Evolutionary conservation across 805 yeast species (phyloP).

Genomic region (Schwanniomyces pseudopolymorphus): DNA sequence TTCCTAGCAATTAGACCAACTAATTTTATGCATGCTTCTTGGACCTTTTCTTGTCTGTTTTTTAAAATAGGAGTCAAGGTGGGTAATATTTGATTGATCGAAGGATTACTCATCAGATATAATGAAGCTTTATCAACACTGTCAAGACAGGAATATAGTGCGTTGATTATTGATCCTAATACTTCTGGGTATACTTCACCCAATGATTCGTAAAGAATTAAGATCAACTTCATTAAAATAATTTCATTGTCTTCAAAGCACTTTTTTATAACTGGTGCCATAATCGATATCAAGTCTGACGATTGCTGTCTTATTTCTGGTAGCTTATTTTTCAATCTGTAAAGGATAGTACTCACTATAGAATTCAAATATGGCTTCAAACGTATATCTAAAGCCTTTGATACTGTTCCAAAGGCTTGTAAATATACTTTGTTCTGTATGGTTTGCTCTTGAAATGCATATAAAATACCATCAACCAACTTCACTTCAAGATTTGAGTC

Average conservation of each 20-base stretch:
- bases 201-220: slow-evolving; percentile 81
- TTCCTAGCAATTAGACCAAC: slow-evolving; percentile 80
- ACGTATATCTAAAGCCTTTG: slow-evolving; percentile 60
- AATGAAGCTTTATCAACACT: slow-evolving; percentile 58
- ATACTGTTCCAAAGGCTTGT: slow-evolving; percentile 62
- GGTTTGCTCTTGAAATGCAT: slow-evolving; percentile 79
- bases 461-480: slow-evolving; percentile 76
- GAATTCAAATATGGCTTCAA: slow-evolving; percentile 71
- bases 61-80: slow-evolving; percentile 87
- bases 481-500: slow-evolving; percentile 61
- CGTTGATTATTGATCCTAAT: slow-evolving; percentile 77
- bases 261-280: slow-evolving; percentile 63
- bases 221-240: slow-evolving; percentile 64
- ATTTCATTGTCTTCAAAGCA: slow-evolving; percentile 59
- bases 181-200: slow-evolving; percentile 97
- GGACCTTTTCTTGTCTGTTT: slow-evolving; percentile 88
- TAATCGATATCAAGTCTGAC: slow-evolving; percentile 66
- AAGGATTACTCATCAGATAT: slow-evolving; percentile 59
- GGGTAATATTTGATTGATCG: slow-evolving; percentile 78
- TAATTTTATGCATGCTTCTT: slow-evolving; percentile 72
- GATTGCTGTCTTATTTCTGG: slow-evolving; percentile 81
- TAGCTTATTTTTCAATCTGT: slow-evolving; percentile 67
- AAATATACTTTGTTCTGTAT: slow-evolving; percentile 55
- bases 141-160: slow-evolving; percentile 61
- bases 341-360: slow-evolving; percentile 68